Base-by-base conservation (phyloP, 1,139 yeast genomes). In the Debaryomyces udenii region DNA sequence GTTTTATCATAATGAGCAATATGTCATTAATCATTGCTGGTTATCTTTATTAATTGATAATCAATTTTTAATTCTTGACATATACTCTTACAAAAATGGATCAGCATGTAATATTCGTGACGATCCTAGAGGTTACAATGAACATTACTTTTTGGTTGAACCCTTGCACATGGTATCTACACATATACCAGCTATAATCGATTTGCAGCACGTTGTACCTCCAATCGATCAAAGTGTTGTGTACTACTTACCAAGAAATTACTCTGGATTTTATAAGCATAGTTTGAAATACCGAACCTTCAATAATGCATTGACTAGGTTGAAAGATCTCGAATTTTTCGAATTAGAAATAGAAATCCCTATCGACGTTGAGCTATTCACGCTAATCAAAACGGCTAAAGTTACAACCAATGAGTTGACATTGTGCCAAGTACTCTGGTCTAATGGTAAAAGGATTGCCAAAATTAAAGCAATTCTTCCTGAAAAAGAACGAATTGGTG, bases 21-120 rank as follows among this genome's bases (percentile, higher is more conserved):
- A 82, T 41, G 79, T 80, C 27, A 70, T 83, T 32, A 89, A 90
- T 55, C 99, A 93, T 61, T 81, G 88, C 45, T 93, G 99, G 99
- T 74, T 90, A 42, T 81, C 96, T 1, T 81, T 90, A 1, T 60
- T 84, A 18, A 66, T 90, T 13, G 84, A 87, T 45, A 83, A 82
- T 15, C 88, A 84, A 53, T 90, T 93, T 79, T 70, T 91, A 45
- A 75, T 93, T 49, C 65, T 91, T 47, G 99, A 93, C 48, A 54
- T 69, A 35, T 55, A 59, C 43, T 64, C 66, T 35, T 73, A 70
- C 53, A 63, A 67, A 44, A 59, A 61, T 43, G 68, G 69, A 1
- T 49, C 61, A 7, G 54, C 68, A 15, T 69, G 76, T 49, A 73
- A 74, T 49, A 52, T 71, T 17, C 54, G 61, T 26, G 49, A 52